phyloP scores from a whole-genome alignment of 129 eudicot species.

The Flaveria bidentis region DNA sequence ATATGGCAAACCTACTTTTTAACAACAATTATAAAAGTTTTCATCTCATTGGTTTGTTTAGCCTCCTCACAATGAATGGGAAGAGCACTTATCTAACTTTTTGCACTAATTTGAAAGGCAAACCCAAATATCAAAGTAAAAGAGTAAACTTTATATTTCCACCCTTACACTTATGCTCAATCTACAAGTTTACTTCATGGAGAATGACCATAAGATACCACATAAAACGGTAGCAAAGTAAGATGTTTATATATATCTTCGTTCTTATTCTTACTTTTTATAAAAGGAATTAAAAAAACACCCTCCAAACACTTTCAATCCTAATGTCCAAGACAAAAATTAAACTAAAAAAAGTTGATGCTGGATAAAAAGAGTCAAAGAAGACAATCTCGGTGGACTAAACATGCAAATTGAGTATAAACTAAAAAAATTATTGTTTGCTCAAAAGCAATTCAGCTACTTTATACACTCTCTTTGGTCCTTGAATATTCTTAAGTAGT shows the following conservation, averaged over 20 bases:
- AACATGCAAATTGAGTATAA: conserved; percentile 16
- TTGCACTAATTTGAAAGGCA: conserved; percentile 56
- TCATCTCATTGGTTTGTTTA: conserved; percentile 37
- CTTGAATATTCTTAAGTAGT: conserved; percentile 3
- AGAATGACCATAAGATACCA: background rate
- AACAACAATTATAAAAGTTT: conserved; percentile 1
- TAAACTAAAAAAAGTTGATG: background rate
- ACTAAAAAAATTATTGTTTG: background rate
- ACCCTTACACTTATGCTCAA: conserved; percentile 9
- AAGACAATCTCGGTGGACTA: background rate
- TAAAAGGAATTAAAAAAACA: background rate
- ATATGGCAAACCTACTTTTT: conserved; percentile 32
- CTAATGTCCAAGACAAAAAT: background rate
- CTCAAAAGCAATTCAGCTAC: conserved; percentile 33
- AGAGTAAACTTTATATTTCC: background rate
- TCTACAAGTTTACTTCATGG: conserved; percentile 9
- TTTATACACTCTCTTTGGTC: conserved; percentile 30
- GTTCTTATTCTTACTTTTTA: background rate
- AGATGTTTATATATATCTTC: background rate
- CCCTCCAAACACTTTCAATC: background rate
- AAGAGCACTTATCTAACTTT: conserved; percentile 53
- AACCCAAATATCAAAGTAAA: conserved; percentile 48
- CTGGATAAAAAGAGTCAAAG: conserved; percentile 1
- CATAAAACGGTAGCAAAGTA: background rate
- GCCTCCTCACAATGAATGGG: conserved; percentile 41